Percentiles rank a stretch among this genome's conserved stretches.
Evolutionary conservation across 164 flowering plant genomes (phyloP).

Genomic region (Stephania yunnanensis): DNA sequence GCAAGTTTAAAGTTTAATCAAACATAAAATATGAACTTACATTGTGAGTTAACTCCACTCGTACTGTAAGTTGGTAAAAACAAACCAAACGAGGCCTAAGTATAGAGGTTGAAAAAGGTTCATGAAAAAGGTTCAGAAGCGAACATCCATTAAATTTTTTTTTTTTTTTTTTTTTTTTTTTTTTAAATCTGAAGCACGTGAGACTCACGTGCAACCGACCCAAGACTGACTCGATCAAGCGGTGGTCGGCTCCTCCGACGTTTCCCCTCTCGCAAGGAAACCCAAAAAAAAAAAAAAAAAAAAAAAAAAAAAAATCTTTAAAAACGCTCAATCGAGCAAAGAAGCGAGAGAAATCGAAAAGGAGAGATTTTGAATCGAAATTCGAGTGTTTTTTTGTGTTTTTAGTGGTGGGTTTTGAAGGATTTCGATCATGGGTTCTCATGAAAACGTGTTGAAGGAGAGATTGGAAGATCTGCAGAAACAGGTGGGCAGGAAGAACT

Average conservation of each 20-base stretch:
- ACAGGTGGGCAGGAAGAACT: slow-evolving; percentile 64
- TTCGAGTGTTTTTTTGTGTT: background rate
- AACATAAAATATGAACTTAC: too few relatives aligned
- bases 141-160: too few relatives aligned
- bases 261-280: slow-evolving; percentile 15
- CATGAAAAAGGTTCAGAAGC: too few relatives aligned
- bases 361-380: background rate
- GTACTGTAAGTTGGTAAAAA: too few relatives aligned
- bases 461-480: slow-evolving; percentile 65
- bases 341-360: background rate
- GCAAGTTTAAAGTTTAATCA: too few relatives aligned
- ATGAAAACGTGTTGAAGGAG: slow-evolving; percentile 31
- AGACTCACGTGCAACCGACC: background rate
- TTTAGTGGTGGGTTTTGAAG: background rate
- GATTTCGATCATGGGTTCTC: slow-evolving; percentile 22
- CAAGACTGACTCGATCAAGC: background rate
- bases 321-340: background rate
- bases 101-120: too few relatives aligned
- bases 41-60: too few relatives aligned
- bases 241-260: background rate
- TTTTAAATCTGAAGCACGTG: background rate
- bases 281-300: background rate
- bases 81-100: too few relatives aligned
- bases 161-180: too few relatives aligned
- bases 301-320: background rate